Base-by-base conservation (phyloP, 2,329 filamentous ascomycete species). In the Aspergillus melleus region DNA sequence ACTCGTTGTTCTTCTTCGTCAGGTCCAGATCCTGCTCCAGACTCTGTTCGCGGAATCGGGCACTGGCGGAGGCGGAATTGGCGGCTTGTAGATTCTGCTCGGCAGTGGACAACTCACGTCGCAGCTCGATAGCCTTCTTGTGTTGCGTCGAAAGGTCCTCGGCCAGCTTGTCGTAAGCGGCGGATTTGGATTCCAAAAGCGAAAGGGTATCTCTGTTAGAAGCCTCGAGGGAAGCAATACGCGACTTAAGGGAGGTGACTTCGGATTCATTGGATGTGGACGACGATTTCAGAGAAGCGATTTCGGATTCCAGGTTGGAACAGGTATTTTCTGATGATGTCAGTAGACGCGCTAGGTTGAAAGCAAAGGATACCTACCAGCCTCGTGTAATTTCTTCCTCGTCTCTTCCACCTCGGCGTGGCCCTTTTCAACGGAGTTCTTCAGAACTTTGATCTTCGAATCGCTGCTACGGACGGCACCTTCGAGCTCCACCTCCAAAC, bases 141-240 rank as follows among this genome's bases (percentile, higher is more conserved):
- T 98, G 94, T 69, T 96, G 92, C 54, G 90, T 86, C 46, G 92
- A 89, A 20, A 99, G 84, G 69, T 99, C 95, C 60, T 92, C 88
- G 4, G 91, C 88, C 2, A 99, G 84, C 61, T 88, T 88, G 66
- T 96, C 91, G 72, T 97, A 92, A 42, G 92, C 90, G 10, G 87
- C 87, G 57, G 90, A 91, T 77, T 97, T 97, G 19, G 91, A 89
- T 71, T 98, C 94, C 62, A 98, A 88, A 36, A 97, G 87, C 47
- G 90, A 88, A 4, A 98, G 79, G 14, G 92, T 94, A 64, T 97
- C 94, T 62, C 95, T 89, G 72, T 96, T 98, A 6, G 94, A 95
- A 0, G 91, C 88, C 76, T 99, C 93, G 2, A 99, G 86, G 0
- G 91, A 90, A 52, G 89, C 82, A 69, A 99, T 92, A 68, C 94